These are phyloP conservation scores for Hibiscus trionum DNA, from an alignment of 345 rosid genomes.

Conservation along the genomic window DNA sequence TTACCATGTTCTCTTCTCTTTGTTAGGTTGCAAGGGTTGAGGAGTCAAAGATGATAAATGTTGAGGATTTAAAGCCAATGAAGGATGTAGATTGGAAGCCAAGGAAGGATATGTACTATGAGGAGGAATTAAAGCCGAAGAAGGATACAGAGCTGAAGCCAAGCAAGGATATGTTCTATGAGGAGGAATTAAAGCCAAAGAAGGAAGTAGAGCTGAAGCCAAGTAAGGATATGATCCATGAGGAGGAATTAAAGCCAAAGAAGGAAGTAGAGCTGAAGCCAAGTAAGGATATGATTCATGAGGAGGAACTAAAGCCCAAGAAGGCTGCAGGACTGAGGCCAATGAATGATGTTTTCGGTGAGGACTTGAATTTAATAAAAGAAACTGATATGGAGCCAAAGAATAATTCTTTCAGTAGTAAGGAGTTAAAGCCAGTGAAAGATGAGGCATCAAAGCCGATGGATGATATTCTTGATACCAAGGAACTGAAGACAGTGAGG, in stretches of 20 bases:
- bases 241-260: constrained; percentile 27
- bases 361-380: constrained; percentile 24
- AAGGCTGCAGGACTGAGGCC: constrained; percentile 29
- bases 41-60: constrained; percentile 25
- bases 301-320: constrained; percentile 6
- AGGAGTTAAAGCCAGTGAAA: constrained; percentile 28
- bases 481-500: constrained; percentile 11
- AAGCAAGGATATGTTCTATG: background rate
- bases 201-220: constrained; percentile 13
- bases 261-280: constrained; percentile 29
- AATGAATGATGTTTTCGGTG: constrained; percentile 13
- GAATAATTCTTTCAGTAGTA: constrained; percentile 15
- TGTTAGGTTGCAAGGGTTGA: constrained; percentile 30
- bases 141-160: background rate
- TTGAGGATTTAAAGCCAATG: constrained; percentile 10
- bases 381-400: constrained; percentile 21
- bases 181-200: constrained; percentile 10
- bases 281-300: background rate
- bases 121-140: constrained; percentile 22
- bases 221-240: constrained; percentile 19
- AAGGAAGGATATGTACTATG: constrained; percentile 19
- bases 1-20: background rate
- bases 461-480: constrained; percentile 11
- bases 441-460: constrained; percentile 23
- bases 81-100: constrained; percentile 13